A percentile compares a stretch with the other conserved stretches of the same genome.
These are phyloP conservation scores for Chimonanthus praecox DNA, from an alignment of 164 flowering plant species.

Conservation along the genomic window DNA sequence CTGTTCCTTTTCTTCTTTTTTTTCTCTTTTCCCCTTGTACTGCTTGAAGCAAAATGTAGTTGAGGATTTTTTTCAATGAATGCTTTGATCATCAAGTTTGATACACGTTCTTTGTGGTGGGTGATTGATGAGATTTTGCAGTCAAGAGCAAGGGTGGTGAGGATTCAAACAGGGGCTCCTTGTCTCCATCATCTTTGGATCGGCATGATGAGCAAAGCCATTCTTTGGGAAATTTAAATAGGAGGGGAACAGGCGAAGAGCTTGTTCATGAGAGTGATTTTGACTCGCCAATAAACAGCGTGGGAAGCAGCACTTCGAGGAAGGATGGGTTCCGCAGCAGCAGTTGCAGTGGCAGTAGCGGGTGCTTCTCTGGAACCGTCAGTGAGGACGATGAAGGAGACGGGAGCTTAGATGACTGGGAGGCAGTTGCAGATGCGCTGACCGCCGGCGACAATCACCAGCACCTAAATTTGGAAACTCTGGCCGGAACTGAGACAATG, in stretches of 20 bases:
- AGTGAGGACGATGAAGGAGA: constrained; percentile 64
- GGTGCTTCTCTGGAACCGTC: constrained; percentile 44
- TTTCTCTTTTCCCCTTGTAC: too few species aligned
- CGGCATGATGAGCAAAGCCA: constrained; percentile 9
- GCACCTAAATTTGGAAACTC: constrained; percentile 17
- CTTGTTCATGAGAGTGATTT: constrained; percentile 42
- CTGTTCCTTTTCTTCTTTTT: too few species aligned
- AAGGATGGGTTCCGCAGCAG: constrained; percentile 43
- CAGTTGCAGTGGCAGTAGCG: constrained; percentile 38
- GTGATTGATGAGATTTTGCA: constrained; percentile 6
- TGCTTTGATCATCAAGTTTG: background rate
- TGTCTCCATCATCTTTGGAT: constrained; percentile 11
- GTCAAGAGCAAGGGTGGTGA: constrained; percentile 44
- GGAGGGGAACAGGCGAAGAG: constrained; percentile 23
- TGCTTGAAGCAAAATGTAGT: too few species aligned
- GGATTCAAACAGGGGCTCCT: constrained; percentile 33
- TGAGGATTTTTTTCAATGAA: too few species aligned
- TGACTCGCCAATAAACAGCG: constrained; percentile 51
- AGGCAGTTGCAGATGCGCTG: constrained; percentile 62
- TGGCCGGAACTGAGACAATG: constrained; percentile 9
- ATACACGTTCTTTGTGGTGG: background rate
- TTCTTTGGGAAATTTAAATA: constrained; percentile 30
- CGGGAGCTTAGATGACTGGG: constrained; percentile 55
- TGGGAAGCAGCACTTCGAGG: constrained; percentile 33
- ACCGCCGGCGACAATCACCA: constrained; percentile 45